These are phyloP conservation scores for Lachancea quebecensis DNA, from an alignment of 805 yeast genomes.

Conservation along the genomic window DNA sequence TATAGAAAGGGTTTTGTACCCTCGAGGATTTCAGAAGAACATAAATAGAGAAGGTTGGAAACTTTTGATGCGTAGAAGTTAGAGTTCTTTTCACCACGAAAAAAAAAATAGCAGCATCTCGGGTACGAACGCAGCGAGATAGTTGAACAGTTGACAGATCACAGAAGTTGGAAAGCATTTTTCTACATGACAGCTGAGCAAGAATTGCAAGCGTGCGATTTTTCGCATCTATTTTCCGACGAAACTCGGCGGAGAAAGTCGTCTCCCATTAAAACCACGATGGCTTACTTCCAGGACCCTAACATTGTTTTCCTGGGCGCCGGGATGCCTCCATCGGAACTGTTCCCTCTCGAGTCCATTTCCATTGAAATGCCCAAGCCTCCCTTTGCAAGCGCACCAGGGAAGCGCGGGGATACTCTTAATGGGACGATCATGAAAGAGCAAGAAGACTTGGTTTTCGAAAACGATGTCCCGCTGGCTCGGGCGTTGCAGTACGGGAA, in stretches of 20 bases:
- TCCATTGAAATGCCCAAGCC: slow-evolving; percentile 52
- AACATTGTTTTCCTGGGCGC: slow-evolving; percentile 72
- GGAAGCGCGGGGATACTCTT: slow-evolving; percentile 24
- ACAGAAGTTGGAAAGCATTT: too few species aligned
- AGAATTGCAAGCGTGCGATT: slow-evolving; percentile 37
- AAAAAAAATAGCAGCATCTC: too few species aligned
- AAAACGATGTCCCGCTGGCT: slow-evolving; percentile 49
- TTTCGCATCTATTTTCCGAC: slow-evolving; percentile 50
- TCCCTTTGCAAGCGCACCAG: slow-evolving; percentile 57
- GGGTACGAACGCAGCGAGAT: too few species aligned
- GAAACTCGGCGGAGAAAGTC: slow-evolving; percentile 29
- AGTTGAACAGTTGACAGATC: too few species aligned
- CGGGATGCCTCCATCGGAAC: slow-evolving; percentile 70
- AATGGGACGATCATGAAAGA: slow-evolving; percentile 18
- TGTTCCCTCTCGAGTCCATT: slow-evolving; percentile 67
- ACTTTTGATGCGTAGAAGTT: too few species aligned
- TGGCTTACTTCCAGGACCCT: slow-evolving; percentile 55
- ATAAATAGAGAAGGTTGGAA: too few species aligned
- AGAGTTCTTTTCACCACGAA: too few species aligned
- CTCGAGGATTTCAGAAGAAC: too few species aligned
- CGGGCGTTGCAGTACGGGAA: slow-evolving; percentile 72
- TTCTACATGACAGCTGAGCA: slow-evolving; percentile 1
- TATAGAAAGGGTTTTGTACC: too few species aligned
- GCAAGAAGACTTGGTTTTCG: slow-evolving; percentile 10
- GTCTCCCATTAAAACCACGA: slow-evolving; percentile 64